Evolutionary conservation across 305 asterid genomes (phyloP), one percentile per base, ranked within the genome.

Genomic region (Rubia tinctorum): DNA sequence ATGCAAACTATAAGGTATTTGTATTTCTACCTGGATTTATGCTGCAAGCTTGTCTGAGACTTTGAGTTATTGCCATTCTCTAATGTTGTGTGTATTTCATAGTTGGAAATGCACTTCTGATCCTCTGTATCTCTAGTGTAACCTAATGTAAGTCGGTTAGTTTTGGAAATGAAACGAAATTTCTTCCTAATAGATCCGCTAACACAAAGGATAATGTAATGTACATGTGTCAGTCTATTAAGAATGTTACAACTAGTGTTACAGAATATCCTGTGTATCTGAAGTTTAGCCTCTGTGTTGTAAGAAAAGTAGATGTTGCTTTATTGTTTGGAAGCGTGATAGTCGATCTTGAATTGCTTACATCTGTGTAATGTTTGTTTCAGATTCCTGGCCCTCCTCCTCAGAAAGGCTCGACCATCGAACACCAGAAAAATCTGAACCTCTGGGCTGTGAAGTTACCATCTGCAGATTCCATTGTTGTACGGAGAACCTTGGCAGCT

Each of bases 311-410:
- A 5, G 22, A 51, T 20, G 18, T 51, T 51, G 22, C 55, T 10
- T 13, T 47, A 10, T 53, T 4, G 60, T 18, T 53, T 8, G 60
- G 5, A 18, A 53, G 60, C 11, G 11, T 53, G 9, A 25, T 53
- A 17, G 60, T 45, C 37, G 10, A 14, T 25, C 25, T 53, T 15
- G 18, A 40, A 17, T 22, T 39, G 66, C n/a, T 34, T 8, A 25
- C 13, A 53, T 25, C 66, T 10, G 20, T 58, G 68, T 58, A 7
- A 47, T 77, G 45, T 42, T 37, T 15, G 7, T 71, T 80, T 72
- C 85, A 94, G 97, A 90, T 94, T 86, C 95, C 91, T 27, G 97
- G 99, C 39, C 88, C 93, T 58, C 72, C 75, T 18, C 89, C 96
- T 7, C 77, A 82, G 8, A 91, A 88, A 75, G 93, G 91, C 59